phyloP scores from a whole-genome alignment of 2,329 filamentous ascomycete species.

The Neofusicoccum ribis region DNA sequence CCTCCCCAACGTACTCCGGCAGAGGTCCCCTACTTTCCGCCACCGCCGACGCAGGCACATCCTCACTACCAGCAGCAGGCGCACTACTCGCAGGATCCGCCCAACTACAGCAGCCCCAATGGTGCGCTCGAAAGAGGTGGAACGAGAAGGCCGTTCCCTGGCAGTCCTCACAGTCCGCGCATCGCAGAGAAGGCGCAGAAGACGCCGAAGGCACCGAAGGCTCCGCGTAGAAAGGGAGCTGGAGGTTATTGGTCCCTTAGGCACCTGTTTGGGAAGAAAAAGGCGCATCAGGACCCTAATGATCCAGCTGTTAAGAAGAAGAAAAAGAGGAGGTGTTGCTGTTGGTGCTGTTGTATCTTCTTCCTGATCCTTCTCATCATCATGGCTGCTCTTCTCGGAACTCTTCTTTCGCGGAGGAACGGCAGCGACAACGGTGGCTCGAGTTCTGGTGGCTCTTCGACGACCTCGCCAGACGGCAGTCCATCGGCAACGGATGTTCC shows the following conservation, averaged over 20 bases:
- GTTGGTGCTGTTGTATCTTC: conserved; percentile 37
- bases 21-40: conserved; percentile 16
- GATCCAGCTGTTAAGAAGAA: conserved; percentile 29
- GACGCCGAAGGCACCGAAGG: conserved; percentile 1
- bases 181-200: not conserved
- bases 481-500: conserved; percentile 18
- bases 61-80: not conserved
- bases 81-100: conserved; percentile 4
- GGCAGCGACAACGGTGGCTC: conserved; percentile 32
- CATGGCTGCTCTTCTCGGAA: conserved; percentile 40
- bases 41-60: conserved; percentile 11
- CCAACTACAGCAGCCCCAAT: not conserved
- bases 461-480: conserved; percentile 7
- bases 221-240: conserved; percentile 14
- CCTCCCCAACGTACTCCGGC: not conserved
- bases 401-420: conserved; percentile 39
- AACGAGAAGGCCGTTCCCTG: conserved; percentile 12
- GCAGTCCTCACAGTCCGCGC: not conserved
- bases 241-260: conserved; percentile 4
- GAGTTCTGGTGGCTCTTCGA: not conserved
- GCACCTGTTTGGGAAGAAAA: conserved; percentile 9
- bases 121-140: not conserved
- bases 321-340: conserved; percentile 33
- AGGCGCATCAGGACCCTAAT: conserved; percentile 13
- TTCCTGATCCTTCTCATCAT: conserved; percentile 39